phyloP scores from a whole-genome alignment of 352 stramenopile species.

The Phytophthora niederhauseri region DNA sequence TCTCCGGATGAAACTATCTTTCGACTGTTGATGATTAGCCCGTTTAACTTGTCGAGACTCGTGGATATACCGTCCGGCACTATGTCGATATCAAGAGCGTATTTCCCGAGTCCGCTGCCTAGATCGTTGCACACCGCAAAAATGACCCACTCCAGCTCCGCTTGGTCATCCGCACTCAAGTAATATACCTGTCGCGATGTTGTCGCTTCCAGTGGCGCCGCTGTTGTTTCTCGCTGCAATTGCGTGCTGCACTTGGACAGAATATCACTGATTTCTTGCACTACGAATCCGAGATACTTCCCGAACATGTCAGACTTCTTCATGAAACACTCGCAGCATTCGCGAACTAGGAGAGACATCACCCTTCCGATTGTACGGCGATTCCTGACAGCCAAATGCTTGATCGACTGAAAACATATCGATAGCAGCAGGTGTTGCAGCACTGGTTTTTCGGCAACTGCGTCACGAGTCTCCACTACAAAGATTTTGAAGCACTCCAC shows the following conservation, averaged over 20 bases:
- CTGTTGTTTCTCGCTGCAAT: constrained; percentile 3
- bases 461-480: constrained; percentile 49
- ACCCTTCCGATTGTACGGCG: constrained; percentile 36
- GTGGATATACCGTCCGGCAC: constrained; percentile 59
- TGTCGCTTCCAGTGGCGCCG: background rate
- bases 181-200: constrained; percentile 2
- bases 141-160: constrained; percentile 78
- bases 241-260: constrained; percentile 34
- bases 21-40: constrained; percentile 46
- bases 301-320: constrained; percentile 69
- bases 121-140: constrained; percentile 83
- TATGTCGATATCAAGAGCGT: constrained; percentile 66
- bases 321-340: constrained; percentile 72
- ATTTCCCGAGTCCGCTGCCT: constrained; percentile 70
- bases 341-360: constrained; percentile 63
- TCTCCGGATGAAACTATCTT: constrained; percentile 29
- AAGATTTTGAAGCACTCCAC: constrained; percentile 77
- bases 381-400: constrained; percentile 42
- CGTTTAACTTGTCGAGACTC: constrained; percentile 79
- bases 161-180: constrained; percentile 62
- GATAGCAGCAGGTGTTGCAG: constrained; percentile 74
- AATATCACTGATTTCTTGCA: constrained; percentile 80
- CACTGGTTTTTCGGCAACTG: constrained; percentile 42
- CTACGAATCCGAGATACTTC: constrained; percentile 79
- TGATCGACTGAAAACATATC: constrained; percentile 74